Conservation (phyloP, 148 eudicot genomes). For the Heliosperma pusillum region DNA sequence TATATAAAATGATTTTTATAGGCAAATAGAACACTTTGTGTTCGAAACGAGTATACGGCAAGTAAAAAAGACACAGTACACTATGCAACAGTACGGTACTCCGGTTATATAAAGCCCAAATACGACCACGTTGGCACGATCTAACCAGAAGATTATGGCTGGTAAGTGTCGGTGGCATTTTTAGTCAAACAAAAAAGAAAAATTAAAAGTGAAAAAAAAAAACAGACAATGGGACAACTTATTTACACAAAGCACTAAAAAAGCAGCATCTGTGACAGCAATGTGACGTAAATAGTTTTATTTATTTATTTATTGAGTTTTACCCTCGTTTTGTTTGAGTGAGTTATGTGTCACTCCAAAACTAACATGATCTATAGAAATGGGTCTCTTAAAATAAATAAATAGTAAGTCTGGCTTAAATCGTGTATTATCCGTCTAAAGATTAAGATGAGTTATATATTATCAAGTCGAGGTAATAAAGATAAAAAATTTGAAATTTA, state of each 20-base stretch:
- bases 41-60: neutral
- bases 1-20: too few relatives aligned
- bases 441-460: too few relatives aligned
- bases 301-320: neutral
- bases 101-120: neutral
- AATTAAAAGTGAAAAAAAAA: neutral
- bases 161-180: slow-evolving; percentile 28
- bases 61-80: neutral
- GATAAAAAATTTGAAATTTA: too few relatives aligned
- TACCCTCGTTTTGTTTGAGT: too few relatives aligned
- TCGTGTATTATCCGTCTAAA: too few relatives aligned
- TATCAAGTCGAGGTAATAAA: too few relatives aligned
- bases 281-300: slow-evolving; percentile 13
- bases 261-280: slow-evolving; percentile 10
- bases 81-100: neutral
- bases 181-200: neutral
- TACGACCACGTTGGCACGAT: slow-evolving; percentile 16
- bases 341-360: too few relatives aligned
- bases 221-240: neutral
- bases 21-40: too few relatives aligned
- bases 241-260: slow-evolving; percentile 12
- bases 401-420: too few relatives aligned
- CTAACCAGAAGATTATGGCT: slow-evolving; percentile 11
- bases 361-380: too few relatives aligned
- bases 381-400: too few relatives aligned